These are phyloP conservation scores for Candida frijolesensis DNA, from an alignment of 1,139 yeast species.

Conservation along the genomic window DNA sequence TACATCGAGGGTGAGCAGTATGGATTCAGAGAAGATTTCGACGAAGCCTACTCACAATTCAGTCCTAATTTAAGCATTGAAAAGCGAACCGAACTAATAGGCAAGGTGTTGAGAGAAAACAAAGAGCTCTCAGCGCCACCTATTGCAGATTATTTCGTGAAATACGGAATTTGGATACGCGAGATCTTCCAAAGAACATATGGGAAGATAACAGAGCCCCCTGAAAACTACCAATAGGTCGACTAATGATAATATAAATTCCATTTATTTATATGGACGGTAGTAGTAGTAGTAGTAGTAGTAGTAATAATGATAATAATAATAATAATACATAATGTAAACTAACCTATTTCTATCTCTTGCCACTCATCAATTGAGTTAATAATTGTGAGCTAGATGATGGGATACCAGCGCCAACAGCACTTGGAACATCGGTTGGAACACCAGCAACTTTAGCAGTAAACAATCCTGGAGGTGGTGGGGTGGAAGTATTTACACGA, in stretches of 20 bases:
- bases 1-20: constrained; percentile 16
- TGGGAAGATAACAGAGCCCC: constrained; percentile 20
- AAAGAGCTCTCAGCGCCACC: background rate
- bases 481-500: constrained; percentile 39
- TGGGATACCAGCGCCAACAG: constrained; percentile 23
- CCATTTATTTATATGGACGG: background rate
- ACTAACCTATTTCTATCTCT: constrained; percentile 31
- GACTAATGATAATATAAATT: background rate
- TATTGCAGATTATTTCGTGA: constrained; percentile 14
- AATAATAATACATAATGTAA: constrained; percentile 1
- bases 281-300: background rate
- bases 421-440: constrained; percentile 7
- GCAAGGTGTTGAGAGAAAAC: constrained; percentile 8
- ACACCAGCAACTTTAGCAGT: constrained; percentile 20
- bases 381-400: constrained; percentile 65
- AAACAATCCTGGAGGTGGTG: constrained; percentile 50
- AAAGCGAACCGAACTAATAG: constrained; percentile 12
- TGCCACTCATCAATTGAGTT: constrained; percentile 72
- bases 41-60: constrained; percentile 16
- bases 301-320: background rate
- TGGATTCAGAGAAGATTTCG: constrained; percentile 17
- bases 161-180: constrained; percentile 20
- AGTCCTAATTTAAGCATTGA: constrained; percentile 9
- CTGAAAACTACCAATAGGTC: constrained; percentile 15
- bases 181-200: constrained; percentile 20